Conservation (phyloP, 495 filamentous ascomycete genomes). For the Talaromyces thailandensis region DNA sequence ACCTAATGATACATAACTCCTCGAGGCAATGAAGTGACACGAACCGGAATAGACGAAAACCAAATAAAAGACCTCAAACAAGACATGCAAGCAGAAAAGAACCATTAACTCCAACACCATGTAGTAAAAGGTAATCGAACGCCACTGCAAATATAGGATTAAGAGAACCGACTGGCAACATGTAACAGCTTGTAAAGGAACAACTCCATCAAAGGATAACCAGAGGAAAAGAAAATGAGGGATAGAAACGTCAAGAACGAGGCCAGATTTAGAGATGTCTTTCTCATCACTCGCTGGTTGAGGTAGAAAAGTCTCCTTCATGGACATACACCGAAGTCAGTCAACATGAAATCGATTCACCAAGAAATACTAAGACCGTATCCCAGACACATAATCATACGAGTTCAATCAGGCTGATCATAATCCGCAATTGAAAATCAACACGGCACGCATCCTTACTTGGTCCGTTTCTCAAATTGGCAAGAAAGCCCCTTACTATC, state of each 20-base stretch:
- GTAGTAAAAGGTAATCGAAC: neutral
- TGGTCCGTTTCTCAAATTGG: neutral
- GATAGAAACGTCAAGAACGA: neutral
- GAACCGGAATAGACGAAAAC: neutral
- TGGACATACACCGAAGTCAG: conserved; percentile 8
- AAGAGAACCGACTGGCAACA: neutral
- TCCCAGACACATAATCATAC: neutral
- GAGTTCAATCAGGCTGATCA: neutral
- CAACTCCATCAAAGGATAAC: neutral
- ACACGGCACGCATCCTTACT: neutral
- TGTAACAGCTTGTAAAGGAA: neutral
- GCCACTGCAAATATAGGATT: neutral
- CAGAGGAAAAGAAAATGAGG: neutral
- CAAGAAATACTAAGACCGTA: neutral
- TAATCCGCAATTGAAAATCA: neutral
- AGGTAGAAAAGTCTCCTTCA: neutral
- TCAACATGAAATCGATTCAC: conserved; percentile 1
- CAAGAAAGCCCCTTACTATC: neutral
- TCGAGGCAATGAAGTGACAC: neutral
- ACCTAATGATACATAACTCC: neutral
- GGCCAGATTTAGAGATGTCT: neutral
- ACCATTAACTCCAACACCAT: neutral
- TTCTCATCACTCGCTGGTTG: neutral
- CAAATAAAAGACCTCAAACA: neutral
- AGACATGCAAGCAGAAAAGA: neutral